These are phyloP conservation scores for Hemisphaericaspora xylanilytica DNA, from an alignment of 1,139 yeast species.

Conservation along the genomic window DNA sequence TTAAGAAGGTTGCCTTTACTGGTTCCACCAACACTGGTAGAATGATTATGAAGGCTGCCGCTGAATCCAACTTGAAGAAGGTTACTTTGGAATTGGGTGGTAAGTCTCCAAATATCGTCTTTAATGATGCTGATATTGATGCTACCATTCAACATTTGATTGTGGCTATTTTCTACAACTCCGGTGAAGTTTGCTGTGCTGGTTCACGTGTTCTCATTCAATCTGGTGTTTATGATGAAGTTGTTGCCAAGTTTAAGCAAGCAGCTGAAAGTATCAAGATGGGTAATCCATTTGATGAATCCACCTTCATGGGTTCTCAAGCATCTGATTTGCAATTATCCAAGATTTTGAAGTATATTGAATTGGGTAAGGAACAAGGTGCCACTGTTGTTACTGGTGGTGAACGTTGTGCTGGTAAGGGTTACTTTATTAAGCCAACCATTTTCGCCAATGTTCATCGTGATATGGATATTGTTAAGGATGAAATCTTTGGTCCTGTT, in stretches of 20 bases:
- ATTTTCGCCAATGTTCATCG: constrained; percentile 69
- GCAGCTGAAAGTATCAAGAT: constrained; percentile 57
- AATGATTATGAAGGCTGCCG: constrained; percentile 69
- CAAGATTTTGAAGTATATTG: constrained; percentile 71
- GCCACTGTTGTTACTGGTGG: constrained; percentile 79
- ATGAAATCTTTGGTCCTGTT: constrained; percentile 88
- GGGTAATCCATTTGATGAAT: constrained; percentile 76
- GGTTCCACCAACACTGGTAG: constrained; percentile 86
- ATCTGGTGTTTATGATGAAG: constrained; percentile 69
- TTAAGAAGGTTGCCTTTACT: constrained; percentile 80
- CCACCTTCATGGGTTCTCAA: constrained; percentile 82
- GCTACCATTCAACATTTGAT: constrained; percentile 59
- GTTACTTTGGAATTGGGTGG: constrained; percentile 87
- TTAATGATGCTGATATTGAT: constrained; percentile 68
- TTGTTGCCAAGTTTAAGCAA: constrained; percentile 56
- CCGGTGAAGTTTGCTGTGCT: constrained; percentile 89
- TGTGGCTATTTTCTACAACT: constrained; percentile 63
- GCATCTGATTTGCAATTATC: constrained; percentile 72
- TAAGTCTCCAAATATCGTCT: constrained; percentile 78
- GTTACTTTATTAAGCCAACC: constrained; percentile 79
- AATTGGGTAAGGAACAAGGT: constrained; percentile 72
- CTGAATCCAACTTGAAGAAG: constrained; percentile 67
- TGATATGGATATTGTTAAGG: constrained; percentile 67
- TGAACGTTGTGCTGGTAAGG: constrained; percentile 61
- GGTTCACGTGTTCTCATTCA: constrained; percentile 82